These are phyloP conservation scores for Lichtheimia ramosa DNA, from an alignment of 371 early-diverging fungal species.

Conservation along the genomic window DNA sequence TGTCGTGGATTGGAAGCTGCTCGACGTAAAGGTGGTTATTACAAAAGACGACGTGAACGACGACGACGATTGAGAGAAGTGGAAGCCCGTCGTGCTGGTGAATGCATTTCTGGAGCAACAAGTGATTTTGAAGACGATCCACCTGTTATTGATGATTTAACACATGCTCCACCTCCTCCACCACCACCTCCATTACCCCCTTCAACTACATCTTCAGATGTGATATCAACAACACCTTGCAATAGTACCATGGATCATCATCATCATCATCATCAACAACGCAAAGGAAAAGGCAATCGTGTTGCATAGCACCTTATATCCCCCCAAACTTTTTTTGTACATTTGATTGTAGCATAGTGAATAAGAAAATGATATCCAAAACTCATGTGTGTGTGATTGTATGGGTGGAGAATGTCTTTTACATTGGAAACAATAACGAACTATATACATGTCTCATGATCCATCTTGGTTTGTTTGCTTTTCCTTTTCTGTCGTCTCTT, in stretches of 20 bases:
- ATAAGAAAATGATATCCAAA: no score
- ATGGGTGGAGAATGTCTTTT: no score
- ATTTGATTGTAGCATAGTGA: no score
- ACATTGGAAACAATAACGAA: no score
- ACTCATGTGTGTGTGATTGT: no score
- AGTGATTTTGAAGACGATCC: conserved; percentile 16
- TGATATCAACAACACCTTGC: no score
- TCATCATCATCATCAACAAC: not conserved
- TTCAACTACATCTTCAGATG: not conserved
- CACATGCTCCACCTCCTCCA: not conserved
- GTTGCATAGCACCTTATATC: not conserved
- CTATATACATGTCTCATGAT: no score
- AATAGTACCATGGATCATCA: no score
- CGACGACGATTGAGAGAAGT: conserved; percentile 26
- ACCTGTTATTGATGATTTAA: conserved; percentile 1
- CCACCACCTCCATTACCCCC: not conserved
- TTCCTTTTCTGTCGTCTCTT: no score
- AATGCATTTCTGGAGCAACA: conserved; percentile 4
- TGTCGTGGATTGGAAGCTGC: conserved; percentile 28
- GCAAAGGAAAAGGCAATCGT: conserved; percentile 1
- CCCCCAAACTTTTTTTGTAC: no score
- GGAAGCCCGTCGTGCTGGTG: conserved; percentile 19
- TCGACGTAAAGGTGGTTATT: conserved; percentile 35
- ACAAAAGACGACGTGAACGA: conserved; percentile 27
- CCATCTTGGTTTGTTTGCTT: no score